Percentiles rank a stretch among this genome's conserved stretches.
Conservation (phyloP, 257 asterid genomes). For the Solanum sejunctum region DNA sequence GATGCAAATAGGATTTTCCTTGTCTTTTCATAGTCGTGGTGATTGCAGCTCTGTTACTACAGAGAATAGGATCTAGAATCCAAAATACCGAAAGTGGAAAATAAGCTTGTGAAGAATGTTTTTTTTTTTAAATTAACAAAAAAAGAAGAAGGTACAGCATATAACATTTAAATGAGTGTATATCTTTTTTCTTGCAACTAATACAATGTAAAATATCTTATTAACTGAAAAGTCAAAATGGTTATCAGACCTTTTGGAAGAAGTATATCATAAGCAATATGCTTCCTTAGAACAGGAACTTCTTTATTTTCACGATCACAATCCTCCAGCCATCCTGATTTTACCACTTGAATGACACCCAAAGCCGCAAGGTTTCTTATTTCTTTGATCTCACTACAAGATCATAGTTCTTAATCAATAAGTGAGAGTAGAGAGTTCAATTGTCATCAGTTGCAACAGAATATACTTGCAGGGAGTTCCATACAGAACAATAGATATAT, state of each 20-base stretch:
- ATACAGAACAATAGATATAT: not conserved
- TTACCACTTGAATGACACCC: conserved; percentile 70
- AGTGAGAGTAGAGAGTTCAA: not conserved
- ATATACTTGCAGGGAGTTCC: not conserved
- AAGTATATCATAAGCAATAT: conserved; percentile 77
- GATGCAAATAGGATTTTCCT: conserved; percentile 33
- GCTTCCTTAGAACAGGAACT: conserved; percentile 61
- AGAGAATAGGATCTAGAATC: conserved; percentile 36
- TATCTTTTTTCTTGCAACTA: not conserved
- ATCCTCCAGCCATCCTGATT: conserved; percentile 82
- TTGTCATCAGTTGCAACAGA: not conserved
- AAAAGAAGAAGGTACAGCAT: not conserved
- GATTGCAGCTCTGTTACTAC: conserved; percentile 24
- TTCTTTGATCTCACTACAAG: conserved; percentile 80
- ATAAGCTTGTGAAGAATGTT: not conserved
- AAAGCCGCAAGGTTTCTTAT: conserved; percentile 62
- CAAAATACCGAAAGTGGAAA: not conserved
- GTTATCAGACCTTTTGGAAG: conserved; percentile 65
- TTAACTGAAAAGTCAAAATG: not conserved
- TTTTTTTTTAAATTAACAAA: no score
- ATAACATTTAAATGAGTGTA: not conserved
- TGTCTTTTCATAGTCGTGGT: conserved; percentile 22
- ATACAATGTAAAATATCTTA: not conserved
- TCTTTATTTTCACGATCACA: conserved; percentile 64
- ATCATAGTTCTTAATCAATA: not conserved